Base-by-base conservation (phyloP, 1,284 basidiomycete genomes). In the Vanrija humicola region DNA sequence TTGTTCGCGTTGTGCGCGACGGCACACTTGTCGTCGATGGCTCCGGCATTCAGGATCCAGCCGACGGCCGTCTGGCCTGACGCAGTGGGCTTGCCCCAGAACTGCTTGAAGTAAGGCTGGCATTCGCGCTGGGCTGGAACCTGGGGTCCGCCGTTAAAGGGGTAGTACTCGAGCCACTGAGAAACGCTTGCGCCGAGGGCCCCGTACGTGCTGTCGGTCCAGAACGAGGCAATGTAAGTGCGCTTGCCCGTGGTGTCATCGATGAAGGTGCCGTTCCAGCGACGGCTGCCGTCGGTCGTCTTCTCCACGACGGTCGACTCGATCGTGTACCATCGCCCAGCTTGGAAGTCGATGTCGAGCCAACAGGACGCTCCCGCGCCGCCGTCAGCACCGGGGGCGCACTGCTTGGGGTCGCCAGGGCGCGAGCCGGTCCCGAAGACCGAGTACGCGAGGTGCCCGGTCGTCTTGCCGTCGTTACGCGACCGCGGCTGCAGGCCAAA, bases 101-200 rank as follows among this genome's bases (percentile, higher is more conserved):
- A 3, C 6, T 39, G 39, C 19, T 34, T 18, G 45, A 47, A 55
- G 12, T 16, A 25, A 9, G 48, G 48, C 45, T 50, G 44, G 48
- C 54, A 55, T 5, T 28, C 38, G 39, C 40, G 44, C 26, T 40
- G 14, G 4, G 29, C 43, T 6, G 53, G 43, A 43, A 29, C 7
- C 6, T 18, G 23, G 8, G 7, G 14, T 42, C 38, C 15, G 15
- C 19, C 25, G 29, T 55, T 55, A 39, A 25, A 55, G 5, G 8
- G 3, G 39, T 48, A 55, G 44, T 45, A 55, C 48, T 55, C 54
- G 39, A 55, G 54, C 54, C 54, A 55, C 54, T 50, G 44, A 4
- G 44, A 19, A 29, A 42, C 48, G 16, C 0, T 6, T 0, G 21
- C 39, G 12, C 15, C n/a, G 6, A 55, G 44, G 6, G 16, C 39